phyloP scores from a whole-genome alignment of 495 filamentous ascomycete species.

The Pyronema omphalodes region DNA sequence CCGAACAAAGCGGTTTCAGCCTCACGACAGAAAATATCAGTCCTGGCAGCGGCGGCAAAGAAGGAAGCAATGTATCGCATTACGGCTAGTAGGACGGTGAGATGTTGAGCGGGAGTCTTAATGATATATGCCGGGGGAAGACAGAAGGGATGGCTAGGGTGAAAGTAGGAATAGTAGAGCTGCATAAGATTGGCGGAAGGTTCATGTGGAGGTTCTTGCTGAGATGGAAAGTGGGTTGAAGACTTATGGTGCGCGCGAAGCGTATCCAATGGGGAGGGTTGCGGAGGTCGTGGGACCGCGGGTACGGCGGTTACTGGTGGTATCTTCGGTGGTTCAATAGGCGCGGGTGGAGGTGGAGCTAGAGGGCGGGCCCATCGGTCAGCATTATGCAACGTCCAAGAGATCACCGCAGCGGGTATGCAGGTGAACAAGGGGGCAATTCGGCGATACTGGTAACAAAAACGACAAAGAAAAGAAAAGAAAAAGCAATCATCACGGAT shows the following conservation, averaged over 20 bases:
- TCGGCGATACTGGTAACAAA: background rate
- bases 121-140: slow-evolving; percentile 28
- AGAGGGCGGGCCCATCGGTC: background rate
- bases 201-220: slow-evolving; percentile 13
- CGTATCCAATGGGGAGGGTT: slow-evolving; percentile 14
- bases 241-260: slow-evolving; percentile 15
- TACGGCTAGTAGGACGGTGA: slow-evolving; percentile 32
- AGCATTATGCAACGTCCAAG: slow-evolving; percentile 2
- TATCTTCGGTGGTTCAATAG: background rate
- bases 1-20: slow-evolving; percentile 37
- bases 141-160: slow-evolving; percentile 49
- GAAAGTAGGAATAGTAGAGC: slow-evolving; percentile 45
- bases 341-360: background rate
- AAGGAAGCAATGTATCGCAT: slow-evolving; percentile 54
- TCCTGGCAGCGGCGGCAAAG: slow-evolving; percentile 35
- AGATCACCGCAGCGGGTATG: background rate
- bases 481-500: slow-evolving; percentile 1
- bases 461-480: slow-evolving; percentile 4
- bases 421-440: background rate
- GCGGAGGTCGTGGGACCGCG: slow-evolving; percentile 1
- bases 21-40: slow-evolving; percentile 37
- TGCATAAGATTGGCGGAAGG: slow-evolving; percentile 28
- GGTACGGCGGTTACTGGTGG: slow-evolving; percentile 3
- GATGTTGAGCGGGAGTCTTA: slow-evolving; percentile 7
- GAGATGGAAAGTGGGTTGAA: slow-evolving; percentile 11